These are phyloP conservation scores for Cucumis sativus DNA, from an alignment of 306 rosid genomes.

Conservation along the genomic window DNA sequence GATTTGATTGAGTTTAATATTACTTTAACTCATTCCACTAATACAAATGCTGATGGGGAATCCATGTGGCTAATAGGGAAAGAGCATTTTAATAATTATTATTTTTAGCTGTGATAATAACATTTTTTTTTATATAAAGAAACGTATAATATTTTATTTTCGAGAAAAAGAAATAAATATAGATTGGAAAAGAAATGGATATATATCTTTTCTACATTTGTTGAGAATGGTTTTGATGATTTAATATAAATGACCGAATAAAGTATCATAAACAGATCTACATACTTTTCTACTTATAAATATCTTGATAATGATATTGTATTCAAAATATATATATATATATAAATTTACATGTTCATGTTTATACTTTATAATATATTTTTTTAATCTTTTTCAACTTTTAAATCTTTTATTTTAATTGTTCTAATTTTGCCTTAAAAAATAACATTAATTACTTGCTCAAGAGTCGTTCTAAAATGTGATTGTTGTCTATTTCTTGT, in stretches of 20 bases:
- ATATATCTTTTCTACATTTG: too few species aligned
- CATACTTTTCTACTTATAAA: neutral
- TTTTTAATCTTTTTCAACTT: too few species aligned
- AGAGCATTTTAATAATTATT: neutral
- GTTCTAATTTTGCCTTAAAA: too few species aligned
- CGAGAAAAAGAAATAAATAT: neutral
- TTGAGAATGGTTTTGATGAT: neutral
- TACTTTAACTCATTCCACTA: neutral
- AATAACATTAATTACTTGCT: too few species aligned
- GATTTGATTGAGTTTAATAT: neutral
- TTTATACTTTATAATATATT: too few species aligned
- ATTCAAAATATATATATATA: too few species aligned
- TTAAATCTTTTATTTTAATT: too few species aligned
- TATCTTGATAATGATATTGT: too few species aligned
- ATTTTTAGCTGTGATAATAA: neutral
- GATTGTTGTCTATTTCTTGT: too few species aligned
- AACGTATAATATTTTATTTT: neutral
- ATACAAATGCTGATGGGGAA: neutral
- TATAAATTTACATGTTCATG: too few species aligned
- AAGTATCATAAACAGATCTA: neutral
- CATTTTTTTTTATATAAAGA: neutral
- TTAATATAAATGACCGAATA: neutral
- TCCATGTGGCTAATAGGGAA: neutral
- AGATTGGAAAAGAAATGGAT: too few species aligned
- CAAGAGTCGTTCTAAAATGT: too few species aligned